Conservation (phyloP, 345 rosid species). For the Camelina sativa region DNA sequence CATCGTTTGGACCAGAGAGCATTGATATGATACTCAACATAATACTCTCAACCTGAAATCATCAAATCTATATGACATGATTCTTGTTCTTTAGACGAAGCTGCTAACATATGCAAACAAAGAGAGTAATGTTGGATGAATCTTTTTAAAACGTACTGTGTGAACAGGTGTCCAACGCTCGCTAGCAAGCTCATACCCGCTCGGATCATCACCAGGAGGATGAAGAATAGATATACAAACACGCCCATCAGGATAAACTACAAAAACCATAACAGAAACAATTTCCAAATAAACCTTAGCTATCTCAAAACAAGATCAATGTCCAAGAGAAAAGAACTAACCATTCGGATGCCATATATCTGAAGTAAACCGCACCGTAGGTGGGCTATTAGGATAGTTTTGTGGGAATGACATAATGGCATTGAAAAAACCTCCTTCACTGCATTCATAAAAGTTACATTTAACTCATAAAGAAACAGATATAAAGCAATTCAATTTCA, state of each 20-base stretch:
- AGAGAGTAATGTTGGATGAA: not conserved
- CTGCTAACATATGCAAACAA: not conserved
- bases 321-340: constrained; percentile 8
- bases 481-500: not conserved
- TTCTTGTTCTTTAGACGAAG: not conserved
- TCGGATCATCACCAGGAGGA: constrained; percentile 68
- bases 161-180: constrained; percentile 63
- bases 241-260: constrained; percentile 54
- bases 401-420: constrained; percentile 79
- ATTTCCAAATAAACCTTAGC: not conserved
- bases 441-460: constrained; percentile 39
- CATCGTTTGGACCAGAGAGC: constrained; percentile 90
- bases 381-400: constrained; percentile 59
- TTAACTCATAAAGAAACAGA: not conserved
- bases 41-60: constrained; percentile 80
- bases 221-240: constrained; percentile 65
- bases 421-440: constrained; percentile 85
- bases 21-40: constrained; percentile 85
- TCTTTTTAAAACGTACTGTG: constrained; percentile 28
- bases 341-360: constrained; percentile 67
- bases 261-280: not conserved
- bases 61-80: not conserved
- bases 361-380: constrained; percentile 56
- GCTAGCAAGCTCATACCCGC: constrained; percentile 59
- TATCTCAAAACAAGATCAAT: not conserved